Conservation (phyloP, 2,329 filamentous ascomycete genomes). For the Lachnum nothofagi region DNA sequence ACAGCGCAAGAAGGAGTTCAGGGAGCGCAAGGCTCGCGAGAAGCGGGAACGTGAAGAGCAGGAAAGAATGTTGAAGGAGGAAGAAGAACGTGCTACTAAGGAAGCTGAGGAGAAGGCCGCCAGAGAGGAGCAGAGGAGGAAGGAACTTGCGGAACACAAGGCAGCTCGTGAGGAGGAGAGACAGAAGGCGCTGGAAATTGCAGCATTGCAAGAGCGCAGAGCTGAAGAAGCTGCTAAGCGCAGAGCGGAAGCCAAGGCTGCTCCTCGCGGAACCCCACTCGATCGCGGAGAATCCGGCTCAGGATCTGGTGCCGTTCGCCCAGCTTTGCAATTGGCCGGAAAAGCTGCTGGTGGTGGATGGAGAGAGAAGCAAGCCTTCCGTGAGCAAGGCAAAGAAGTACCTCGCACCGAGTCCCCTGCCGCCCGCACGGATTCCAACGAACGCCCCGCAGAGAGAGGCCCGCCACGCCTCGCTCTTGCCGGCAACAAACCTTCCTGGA, state of each 20-base stretch:
- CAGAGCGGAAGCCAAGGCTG: constrained; percentile 53
- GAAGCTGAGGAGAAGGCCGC: constrained; percentile 83
- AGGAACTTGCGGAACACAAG: constrained; percentile 61
- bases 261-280: constrained; percentile 38
- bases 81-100: constrained; percentile 72
- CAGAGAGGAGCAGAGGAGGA: constrained; percentile 74
- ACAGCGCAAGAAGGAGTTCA: constrained; percentile 79
- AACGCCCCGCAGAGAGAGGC: constrained; percentile 39
- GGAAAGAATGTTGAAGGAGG: constrained; percentile 72
- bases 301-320: constrained; percentile 40
- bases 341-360: constrained; percentile 54
- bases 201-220: constrained; percentile 67
- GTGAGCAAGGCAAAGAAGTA: constrained; percentile 33
- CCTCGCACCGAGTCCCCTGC: constrained; percentile 27
- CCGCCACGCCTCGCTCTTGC: constrained; percentile 53
- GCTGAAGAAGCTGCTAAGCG: constrained; percentile 85
- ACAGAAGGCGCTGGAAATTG: constrained; percentile 62
- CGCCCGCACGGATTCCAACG: constrained; percentile 37
- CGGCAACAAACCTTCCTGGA: constrained; percentile 49
- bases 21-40: constrained; percentile 77
- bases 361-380: constrained; percentile 65
- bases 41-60: constrained; percentile 78
- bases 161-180: constrained; percentile 62
- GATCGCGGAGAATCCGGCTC: constrained; percentile 48
- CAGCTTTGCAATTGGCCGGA: constrained; percentile 56